phyloP scores from a whole-genome alignment of 805 yeast species.

The Cyberlindnera veronae region DNA sequence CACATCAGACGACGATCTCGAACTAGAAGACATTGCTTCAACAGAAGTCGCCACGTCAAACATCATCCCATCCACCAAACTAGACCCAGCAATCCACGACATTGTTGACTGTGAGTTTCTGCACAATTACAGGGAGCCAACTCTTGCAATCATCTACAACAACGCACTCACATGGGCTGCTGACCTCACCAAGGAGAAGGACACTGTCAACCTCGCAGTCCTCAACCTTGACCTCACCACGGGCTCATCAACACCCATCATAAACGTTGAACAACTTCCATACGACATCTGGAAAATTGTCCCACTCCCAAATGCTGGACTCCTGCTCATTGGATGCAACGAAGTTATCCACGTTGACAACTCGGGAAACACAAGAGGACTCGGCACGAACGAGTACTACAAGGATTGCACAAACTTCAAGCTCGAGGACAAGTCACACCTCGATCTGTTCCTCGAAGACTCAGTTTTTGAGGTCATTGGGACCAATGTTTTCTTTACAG shows the following conservation, averaged over 20 bases:
- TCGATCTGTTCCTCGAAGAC: slow-evolving; percentile 56
- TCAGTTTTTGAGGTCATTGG: slow-evolving; percentile 37
- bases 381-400: slow-evolving; percentile 58
- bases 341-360: slow-evolving; percentile 77
- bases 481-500: slow-evolving; percentile 35
- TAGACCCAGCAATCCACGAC: slow-evolving; percentile 55
- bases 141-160: slow-evolving; percentile 63
- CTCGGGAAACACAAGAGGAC: slow-evolving; percentile 62
- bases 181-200: slow-evolving; percentile 53
- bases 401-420: slow-evolving; percentile 37
- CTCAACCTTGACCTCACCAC: slow-evolving; percentile 60
- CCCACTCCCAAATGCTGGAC: slow-evolving; percentile 72
- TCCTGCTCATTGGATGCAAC: slow-evolving; percentile 68
- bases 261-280: slow-evolving; percentile 63
- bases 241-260: slow-evolving; percentile 57
- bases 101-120: slow-evolving; percentile 72
- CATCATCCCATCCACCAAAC: slow-evolving; percentile 50
- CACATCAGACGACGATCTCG: slow-evolving; percentile 41
- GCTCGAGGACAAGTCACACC: slow-evolving; percentile 43
- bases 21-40: slow-evolving; percentile 27
- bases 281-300: slow-evolving; percentile 65
- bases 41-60: slow-evolving; percentile 41
- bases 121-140: slow-evolving; percentile 76
- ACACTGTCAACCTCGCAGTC: slow-evolving; percentile 58
- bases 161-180: slow-evolving; percentile 78